A percentile compares a stretch with the other conserved stretches of the same genome.
Conservation (phyloP, 2,329 filamentous ascomycete species). For the Didymella pomorum region DNA sequence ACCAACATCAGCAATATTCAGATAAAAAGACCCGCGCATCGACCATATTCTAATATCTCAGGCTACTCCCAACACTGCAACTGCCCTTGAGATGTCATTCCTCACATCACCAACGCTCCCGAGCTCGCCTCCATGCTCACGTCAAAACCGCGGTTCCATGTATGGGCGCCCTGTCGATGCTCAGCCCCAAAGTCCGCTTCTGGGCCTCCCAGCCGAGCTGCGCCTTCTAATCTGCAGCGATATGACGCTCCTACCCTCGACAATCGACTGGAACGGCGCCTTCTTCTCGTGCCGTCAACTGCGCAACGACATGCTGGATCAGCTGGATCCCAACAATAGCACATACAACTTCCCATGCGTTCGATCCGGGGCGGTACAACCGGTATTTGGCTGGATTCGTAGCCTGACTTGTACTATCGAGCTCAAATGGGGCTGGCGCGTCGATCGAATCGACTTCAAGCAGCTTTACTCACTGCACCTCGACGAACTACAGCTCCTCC, state of each 20-base stretch:
- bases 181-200: background rate
- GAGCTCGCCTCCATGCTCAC: background rate
- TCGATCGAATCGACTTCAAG: background rate
- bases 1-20: background rate
- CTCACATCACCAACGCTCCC: background rate
- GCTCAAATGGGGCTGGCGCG: background rate
- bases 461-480: background rate
- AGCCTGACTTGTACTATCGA: background rate
- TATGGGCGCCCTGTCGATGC: background rate
- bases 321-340: background rate
- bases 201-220: conserved; percentile 3
- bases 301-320: background rate
- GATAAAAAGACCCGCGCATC: no score
- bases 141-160: background rate
- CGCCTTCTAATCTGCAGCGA: conserved; percentile 1
- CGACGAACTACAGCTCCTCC: background rate
- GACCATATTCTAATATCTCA: background rate
- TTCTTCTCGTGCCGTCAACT: conserved; percentile 2
- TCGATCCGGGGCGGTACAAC: background rate
- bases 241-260: background rate
- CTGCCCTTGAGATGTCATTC: background rate
- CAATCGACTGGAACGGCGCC: background rate
- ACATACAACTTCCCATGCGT: no score
- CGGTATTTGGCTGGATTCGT: background rate
- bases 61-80: background rate